phyloP scores from a whole-genome alignment of 2,329 filamentous ascomycete genomes.

The Cordyceps fumosorosea region DNA sequence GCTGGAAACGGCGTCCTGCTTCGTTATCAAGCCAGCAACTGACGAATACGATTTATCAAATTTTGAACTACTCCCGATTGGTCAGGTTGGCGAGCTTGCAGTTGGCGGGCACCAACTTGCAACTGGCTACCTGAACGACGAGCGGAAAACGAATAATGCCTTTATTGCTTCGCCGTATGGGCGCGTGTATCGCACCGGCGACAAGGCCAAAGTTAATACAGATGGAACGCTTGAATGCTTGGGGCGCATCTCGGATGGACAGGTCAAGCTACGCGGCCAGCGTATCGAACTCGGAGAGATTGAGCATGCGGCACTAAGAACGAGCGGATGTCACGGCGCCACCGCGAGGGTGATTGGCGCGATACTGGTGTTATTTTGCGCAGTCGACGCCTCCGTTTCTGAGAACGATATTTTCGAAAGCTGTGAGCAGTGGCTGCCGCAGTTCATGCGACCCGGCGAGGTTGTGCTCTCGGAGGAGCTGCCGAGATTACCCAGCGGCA shows the following conservation, averaged over 20 bases:
- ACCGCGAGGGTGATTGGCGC: conserved; percentile 62
- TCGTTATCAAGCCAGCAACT: conserved; percentile 50
- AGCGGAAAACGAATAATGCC: conserved; percentile 63
- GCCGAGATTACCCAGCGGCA: conserved; percentile 75
- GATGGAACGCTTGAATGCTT: conserved; percentile 75
- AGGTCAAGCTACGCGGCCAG: conserved; percentile 83
- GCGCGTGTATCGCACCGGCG: conserved; percentile 74
- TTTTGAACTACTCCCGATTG: conserved; percentile 53
- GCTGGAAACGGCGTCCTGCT: conserved; percentile 73
- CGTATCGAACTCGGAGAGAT: conserved; percentile 74
- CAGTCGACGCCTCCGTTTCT: conserved; percentile 35
- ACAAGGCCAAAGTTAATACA: conserved; percentile 63
- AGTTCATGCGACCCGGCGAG: conserved; percentile 77
- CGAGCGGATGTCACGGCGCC: conserved; percentile 55
- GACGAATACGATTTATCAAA: conserved; percentile 22
- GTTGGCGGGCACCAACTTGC: conserved; percentile 77
- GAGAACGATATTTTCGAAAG: conserved; percentile 43
- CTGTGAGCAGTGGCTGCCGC: conserved; percentile 70
- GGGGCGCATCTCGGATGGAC: conserved; percentile 70
- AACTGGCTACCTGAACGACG: conserved; percentile 72
- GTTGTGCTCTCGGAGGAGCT: conserved; percentile 58
- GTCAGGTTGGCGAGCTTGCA: conserved; percentile 70
- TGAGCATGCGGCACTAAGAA: conserved; percentile 61
- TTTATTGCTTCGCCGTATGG: conserved; percentile 67
- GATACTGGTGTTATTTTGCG: conserved; percentile 68